Conservation (phyloP, 2,329 filamentous ascomycete genomes). For the Xylariaceae sp. region DNA sequence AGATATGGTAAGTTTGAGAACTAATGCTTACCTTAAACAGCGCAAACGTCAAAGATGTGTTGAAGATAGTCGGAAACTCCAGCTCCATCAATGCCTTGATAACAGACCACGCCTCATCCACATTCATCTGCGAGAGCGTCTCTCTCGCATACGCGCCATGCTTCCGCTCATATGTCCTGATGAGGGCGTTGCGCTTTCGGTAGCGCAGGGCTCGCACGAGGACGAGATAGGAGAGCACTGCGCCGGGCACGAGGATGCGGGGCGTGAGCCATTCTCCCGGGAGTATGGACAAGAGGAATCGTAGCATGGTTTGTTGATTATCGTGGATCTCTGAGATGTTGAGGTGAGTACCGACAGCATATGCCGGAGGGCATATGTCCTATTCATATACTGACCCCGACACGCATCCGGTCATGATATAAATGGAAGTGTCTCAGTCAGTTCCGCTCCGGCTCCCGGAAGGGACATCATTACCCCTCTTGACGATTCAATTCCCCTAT, state of each 20-base stretch:
- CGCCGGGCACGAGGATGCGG: background rate
- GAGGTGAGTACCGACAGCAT: too few species aligned
- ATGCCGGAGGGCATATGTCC: too few species aligned
- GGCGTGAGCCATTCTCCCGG: too few species aligned
- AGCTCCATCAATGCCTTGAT: constrained; percentile 30
- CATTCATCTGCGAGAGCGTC: constrained; percentile 7
- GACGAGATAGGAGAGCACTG: background rate
- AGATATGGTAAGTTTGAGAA: background rate
- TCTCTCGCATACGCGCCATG: background rate
- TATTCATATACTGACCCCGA: too few species aligned
- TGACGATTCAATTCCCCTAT: background rate
- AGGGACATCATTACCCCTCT: background rate
- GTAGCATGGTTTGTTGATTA: too few species aligned
- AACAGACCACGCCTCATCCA: constrained; percentile 9
- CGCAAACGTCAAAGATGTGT: constrained; percentile 51
- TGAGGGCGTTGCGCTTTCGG: background rate
- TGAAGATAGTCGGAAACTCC: constrained; percentile 51
- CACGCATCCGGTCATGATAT: too few species aligned
- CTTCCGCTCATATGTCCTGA: background rate
- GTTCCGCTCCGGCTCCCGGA: too few species aligned
- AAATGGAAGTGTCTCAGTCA: too few species aligned
- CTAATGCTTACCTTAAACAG: constrained; percentile 45
- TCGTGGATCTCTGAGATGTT: too few species aligned
- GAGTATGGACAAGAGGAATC: too few species aligned
- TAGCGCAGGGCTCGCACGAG: background rate